Conservation (phyloP, 768 basidiomycete species). For the Lactifluus volemus region DNA sequence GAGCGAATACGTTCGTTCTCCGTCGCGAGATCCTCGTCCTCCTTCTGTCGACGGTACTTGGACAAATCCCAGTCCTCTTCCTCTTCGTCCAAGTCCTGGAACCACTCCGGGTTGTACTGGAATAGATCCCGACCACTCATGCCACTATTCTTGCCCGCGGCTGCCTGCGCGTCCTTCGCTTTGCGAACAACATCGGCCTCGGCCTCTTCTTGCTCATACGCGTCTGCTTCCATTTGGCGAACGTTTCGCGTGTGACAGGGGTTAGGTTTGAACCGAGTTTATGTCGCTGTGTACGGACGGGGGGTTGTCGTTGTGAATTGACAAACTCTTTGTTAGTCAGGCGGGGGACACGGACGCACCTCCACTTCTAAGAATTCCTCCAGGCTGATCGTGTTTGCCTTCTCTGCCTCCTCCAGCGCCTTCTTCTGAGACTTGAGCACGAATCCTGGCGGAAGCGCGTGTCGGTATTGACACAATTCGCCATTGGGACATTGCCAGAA, state of each 20-base stretch:
- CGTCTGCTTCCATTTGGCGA: slow-evolving; percentile 93
- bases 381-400: slow-evolving; percentile 79
- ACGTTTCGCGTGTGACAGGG: slow-evolving; percentile 86
- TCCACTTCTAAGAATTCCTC: slow-evolving; percentile 98
- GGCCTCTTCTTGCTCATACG: slow-evolving; percentile 91
- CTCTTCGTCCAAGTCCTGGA: slow-evolving; percentile 62
- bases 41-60: slow-evolving; percentile 53
- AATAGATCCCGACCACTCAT: slow-evolving; percentile 98
- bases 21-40: slow-evolving; percentile 47
- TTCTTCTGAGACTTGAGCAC: slow-evolving; percentile 92
- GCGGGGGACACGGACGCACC: slow-evolving; percentile 38
- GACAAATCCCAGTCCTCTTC: slow-evolving; percentile 43
- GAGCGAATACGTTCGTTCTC: slow-evolving; percentile 46
- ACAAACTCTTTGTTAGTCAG: background rate
- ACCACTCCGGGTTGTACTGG: slow-evolving; percentile 94
- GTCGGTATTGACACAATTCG: slow-evolving; percentile 85
- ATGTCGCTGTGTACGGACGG: slow-evolving; percentile 54
- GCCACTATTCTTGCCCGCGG: slow-evolving; percentile 84
- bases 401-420: slow-evolving; percentile 83
- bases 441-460: slow-evolving; percentile 93
- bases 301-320: background rate
- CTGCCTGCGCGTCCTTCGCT: slow-evolving; percentile 70
- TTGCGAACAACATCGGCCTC: slow-evolving; percentile 75
- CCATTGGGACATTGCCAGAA: slow-evolving; percentile 95
- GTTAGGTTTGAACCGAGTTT: slow-evolving; percentile 88